phyloP scores from a whole-genome alignment of 495 filamentous ascomycete genomes.

The Podospora comata region DNA sequence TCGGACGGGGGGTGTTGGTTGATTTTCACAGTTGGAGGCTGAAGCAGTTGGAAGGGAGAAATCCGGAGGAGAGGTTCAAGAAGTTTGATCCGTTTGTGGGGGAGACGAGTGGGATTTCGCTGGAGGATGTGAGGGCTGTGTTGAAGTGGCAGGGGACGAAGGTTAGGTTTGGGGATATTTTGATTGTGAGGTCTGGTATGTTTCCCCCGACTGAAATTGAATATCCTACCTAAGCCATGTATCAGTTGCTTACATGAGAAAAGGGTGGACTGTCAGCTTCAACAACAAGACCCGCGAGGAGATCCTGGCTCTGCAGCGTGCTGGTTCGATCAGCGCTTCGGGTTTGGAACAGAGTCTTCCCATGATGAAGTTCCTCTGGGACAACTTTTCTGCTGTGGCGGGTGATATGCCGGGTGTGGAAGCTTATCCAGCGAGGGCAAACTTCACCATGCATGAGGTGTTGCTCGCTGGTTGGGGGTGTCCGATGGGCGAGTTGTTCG shows the following conservation, averaged over 20 bases:
- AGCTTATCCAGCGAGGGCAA: conserved; percentile 32
- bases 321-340: conserved; percentile 40
- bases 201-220: not conserved
- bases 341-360: conserved; percentile 51
- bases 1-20: conserved; percentile 56
- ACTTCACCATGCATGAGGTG: conserved; percentile 41
- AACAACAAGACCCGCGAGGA: conserved; percentile 30
- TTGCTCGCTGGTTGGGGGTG: conserved; percentile 49
- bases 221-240: too few relatives aligned
- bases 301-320: conserved; percentile 33
- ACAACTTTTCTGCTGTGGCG: conserved; percentile 49
- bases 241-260: too few relatives aligned
- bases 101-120: conserved; percentile 37
- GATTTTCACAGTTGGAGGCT: conserved; percentile 55
- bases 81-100: conserved; percentile 41
- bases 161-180: conserved; percentile 53
- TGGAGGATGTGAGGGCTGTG: conserved; percentile 46
- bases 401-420: conserved; percentile 55
- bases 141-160: conserved; percentile 47
- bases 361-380: conserved; percentile 43
- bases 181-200: conserved; percentile 49
- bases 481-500: conserved; percentile 51
- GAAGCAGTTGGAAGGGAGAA: conserved; percentile 15
- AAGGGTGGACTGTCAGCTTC: conserved; percentile 45
- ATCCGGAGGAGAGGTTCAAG: conserved; percentile 1